A percentile compares a stretch with the other conserved stretches of the same genome.
Conservation (phyloP, 2,329 filamentous ascomycete species). For the Cladosporium sp. region DNA sequence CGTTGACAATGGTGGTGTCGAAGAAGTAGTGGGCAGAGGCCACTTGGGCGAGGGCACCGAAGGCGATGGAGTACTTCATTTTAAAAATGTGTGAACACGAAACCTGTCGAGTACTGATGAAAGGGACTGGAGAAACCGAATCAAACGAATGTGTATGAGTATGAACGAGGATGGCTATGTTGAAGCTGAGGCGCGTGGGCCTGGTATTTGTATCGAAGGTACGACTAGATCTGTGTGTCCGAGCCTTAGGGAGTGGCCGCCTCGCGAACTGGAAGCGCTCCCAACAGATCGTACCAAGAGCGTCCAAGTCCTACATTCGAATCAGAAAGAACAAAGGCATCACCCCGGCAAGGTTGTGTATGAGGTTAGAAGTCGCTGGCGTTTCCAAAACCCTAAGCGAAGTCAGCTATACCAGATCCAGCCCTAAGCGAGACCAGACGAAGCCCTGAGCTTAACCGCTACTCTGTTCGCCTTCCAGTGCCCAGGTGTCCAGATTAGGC, state of each 20-base stretch:
- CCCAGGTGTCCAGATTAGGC: background rate
- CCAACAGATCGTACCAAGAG: background rate
- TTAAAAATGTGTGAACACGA: background rate
- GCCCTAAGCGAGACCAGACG: background rate
- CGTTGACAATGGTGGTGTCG: background rate
- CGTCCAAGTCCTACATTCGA: background rate
- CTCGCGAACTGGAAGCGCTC: background rate
- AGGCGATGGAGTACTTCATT: conserved; percentile 2
- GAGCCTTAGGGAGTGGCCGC: background rate
- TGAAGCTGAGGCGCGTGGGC: background rate
- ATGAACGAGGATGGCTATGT: background rate
- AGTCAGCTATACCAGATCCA: background rate
- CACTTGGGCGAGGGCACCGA: background rate
- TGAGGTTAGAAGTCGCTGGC: background rate
- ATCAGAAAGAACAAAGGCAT: background rate
- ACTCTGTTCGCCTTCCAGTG: background rate
- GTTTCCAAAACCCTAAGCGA: conserved; percentile 1
- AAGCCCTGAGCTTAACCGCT: background rate
- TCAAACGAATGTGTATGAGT: background rate
- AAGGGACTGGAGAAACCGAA: background rate
- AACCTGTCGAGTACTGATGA: background rate
- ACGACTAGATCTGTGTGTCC: background rate
- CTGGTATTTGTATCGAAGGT: background rate
- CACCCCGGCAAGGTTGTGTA: background rate
- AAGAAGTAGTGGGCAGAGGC: conserved; percentile 1